Conservation (phyloP, 1,284 basidiomycete species). For the Peniophora sp. region DNA sequence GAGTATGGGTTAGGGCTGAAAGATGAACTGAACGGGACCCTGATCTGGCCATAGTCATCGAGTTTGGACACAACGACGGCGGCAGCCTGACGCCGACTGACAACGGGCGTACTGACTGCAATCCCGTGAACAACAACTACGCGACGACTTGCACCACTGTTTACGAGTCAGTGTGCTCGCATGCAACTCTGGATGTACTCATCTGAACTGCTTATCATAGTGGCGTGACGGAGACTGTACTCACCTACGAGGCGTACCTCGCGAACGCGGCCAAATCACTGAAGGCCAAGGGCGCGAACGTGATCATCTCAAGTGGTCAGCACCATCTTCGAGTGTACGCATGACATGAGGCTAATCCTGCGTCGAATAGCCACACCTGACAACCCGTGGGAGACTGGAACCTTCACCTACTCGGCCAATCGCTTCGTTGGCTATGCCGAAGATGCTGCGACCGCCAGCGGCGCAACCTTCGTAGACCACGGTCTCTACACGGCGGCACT, state of each 20-base stretch:
- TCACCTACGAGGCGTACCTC: slow-evolving; percentile 15
- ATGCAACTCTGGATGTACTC: background rate
- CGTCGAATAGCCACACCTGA: no score
- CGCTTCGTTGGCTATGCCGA: slow-evolving; percentile 41
- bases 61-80: slow-evolving; percentile 41
- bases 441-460: slow-evolving; percentile 28
- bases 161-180: background rate
- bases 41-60: slow-evolving; percentile 29
- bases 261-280: slow-evolving; percentile 33
- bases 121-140: background rate
- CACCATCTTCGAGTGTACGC: no score
- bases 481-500: slow-evolving; percentile 34
- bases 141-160: background rate
- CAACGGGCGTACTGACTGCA: slow-evolving; percentile 20
- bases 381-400: no score
- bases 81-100: slow-evolving; percentile 15
- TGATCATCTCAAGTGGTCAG: slow-evolving; percentile 27
- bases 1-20: no score
- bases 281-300: slow-evolving; percentile 37
- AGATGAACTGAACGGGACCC: no score
- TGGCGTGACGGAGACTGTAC: no score
- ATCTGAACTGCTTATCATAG: background rate
- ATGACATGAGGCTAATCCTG: no score
- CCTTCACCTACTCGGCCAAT: slow-evolving; percentile 23
- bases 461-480: slow-evolving; percentile 38